Evolutionary conservation across 192 early-diverging fungal species (phyloP).

Genomic region (Podila epicladia): DNA sequence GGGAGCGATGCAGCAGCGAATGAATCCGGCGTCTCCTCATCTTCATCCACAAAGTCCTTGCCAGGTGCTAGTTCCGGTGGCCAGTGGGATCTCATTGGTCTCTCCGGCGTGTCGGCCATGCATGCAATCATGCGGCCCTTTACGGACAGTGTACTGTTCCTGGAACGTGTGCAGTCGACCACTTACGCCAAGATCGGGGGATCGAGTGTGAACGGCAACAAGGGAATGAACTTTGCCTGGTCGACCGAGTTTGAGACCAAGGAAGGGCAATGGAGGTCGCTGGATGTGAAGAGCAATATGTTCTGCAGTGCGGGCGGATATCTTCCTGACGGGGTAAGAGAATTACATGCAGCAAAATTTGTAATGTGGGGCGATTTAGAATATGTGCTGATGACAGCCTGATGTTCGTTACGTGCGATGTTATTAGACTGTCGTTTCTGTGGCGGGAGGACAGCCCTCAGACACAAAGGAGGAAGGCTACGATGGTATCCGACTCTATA

Average conservation of each 20-base stretch:
- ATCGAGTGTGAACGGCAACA: conserved; percentile 26
- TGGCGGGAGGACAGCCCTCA: conserved; percentile 39
- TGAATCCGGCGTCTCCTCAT: not conserved
- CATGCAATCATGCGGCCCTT: conserved; percentile 43
- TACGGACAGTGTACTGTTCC: conserved; percentile 39
- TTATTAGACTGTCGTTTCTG: conserved; percentile 26
- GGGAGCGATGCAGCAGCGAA: conserved; percentile 17
- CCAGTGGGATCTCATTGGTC: conserved; percentile 52
- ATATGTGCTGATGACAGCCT: not conserved
- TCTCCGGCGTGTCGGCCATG: conserved; percentile 50
- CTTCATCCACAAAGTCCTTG: not conserved
- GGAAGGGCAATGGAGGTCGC: conserved; percentile 27
- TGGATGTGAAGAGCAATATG: conserved; percentile 42
- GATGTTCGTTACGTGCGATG: not conserved
- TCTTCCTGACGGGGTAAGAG: conserved; percentile 41
- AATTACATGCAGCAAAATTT: too few species aligned
- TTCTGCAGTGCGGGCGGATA: conserved; percentile 52
- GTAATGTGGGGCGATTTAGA: too few species aligned
- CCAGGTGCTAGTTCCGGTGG: conserved; percentile 32
- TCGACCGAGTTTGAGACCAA: conserved; percentile 41
- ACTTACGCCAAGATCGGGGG: conserved; percentile 25
- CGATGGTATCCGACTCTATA: conserved; percentile 55
- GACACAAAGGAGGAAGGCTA: conserved; percentile 30
- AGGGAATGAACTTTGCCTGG: conserved; percentile 33
- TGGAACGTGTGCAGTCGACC: conserved; percentile 37